Evolutionary conservation across 495 filamentous ascomycete species (phyloP).

Genomic region (Bryoglossum gracile): DNA sequence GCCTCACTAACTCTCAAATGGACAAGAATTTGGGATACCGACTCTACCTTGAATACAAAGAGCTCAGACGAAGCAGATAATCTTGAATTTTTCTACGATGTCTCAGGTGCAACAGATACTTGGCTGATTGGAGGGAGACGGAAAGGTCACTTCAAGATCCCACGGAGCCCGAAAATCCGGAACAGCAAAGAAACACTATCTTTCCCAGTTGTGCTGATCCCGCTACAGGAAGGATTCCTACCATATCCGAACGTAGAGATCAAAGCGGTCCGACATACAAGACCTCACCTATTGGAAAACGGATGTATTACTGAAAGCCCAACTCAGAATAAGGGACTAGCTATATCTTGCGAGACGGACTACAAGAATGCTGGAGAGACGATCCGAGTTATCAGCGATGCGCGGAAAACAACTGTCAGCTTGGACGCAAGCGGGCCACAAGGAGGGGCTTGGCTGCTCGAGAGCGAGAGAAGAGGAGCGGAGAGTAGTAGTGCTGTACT

Average conservation of each 20-base stretch:
- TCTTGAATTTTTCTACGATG: conserved; percentile 76
- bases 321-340: conserved; percentile 26
- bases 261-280: conserved; percentile 33
- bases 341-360: conserved; percentile 75
- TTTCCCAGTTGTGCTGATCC: conserved; percentile 62
- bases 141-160: conserved; percentile 66
- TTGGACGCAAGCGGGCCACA: conserved; percentile 56
- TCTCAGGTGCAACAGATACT: conserved; percentile 63
- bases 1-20: conserved; percentile 66
- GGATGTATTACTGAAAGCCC: conserved; percentile 17
- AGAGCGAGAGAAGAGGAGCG: conserved; percentile 33
- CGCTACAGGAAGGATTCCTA: conserved; percentile 67
- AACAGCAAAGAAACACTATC: conserved; percentile 32
- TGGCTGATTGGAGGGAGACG: conserved; percentile 83
- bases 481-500: not conserved
- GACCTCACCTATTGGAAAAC: not conserved
- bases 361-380: conserved; percentile 69
- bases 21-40: conserved; percentile 70
- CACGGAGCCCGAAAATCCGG: conserved; percentile 7
- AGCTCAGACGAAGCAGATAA: conserved; percentile 35
- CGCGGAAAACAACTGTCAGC: conserved; percentile 68
- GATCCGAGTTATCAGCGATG: conserved; percentile 67
- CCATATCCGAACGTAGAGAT: conserved; percentile 76
- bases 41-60: not conserved
- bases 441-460: conserved; percentile 57